Evolutionary conservation across 371 early-diverging fungal species (phyloP).

Genomic region (Syncephalastrum racemosum): DNA sequence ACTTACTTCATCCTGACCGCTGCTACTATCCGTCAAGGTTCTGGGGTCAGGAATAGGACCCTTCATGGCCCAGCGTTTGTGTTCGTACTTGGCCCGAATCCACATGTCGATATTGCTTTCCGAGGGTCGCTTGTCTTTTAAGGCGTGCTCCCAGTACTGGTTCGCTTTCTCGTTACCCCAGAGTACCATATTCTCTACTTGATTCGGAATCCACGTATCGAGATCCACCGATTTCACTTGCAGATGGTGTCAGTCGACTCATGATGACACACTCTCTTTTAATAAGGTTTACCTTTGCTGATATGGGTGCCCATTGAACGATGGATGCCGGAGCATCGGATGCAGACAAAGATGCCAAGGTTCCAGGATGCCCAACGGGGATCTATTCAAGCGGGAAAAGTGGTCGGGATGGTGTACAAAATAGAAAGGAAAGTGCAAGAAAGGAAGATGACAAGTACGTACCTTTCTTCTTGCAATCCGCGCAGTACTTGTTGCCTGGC

Average conservation of each 20-base stretch:
- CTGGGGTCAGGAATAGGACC: slow-evolving; percentile 77
- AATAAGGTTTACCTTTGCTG: slow-evolving; percentile 64
- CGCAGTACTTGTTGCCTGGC: slow-evolving; percentile 76
- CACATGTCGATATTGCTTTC: slow-evolving; percentile 75
- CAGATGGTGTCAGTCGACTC: not conserved
- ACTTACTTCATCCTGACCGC: too few relatives aligned
- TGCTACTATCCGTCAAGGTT: slow-evolving; percentile 32
- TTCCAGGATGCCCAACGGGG: slow-evolving; percentile 92
- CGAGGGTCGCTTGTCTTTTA: slow-evolving; percentile 48
- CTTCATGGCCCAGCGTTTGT: slow-evolving; percentile 73
- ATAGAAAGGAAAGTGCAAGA: not conserved
- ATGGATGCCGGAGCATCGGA: slow-evolving; percentile 85
- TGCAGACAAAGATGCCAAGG: slow-evolving; percentile 84
- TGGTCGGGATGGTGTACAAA: not conserved
- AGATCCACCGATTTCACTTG: slow-evolving; percentile 83
- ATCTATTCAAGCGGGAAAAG: slow-evolving; percentile 48
- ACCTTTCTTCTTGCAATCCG: slow-evolving; percentile 84
- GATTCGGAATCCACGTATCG: slow-evolving; percentile 87
- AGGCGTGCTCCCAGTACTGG: slow-evolving; percentile 67
- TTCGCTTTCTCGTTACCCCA: slow-evolving; percentile 88
- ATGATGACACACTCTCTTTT: not conserved
- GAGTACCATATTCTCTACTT: slow-evolving; percentile 77
- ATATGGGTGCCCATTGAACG: slow-evolving; percentile 85
- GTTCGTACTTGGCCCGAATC: slow-evolving; percentile 85
- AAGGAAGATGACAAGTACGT: slow-evolving; percentile 6